These are phyloP conservation scores for Dactylellina parvicollis DNA, from an alignment of 2,329 filamentous ascomycete genomes.

Conservation along the genomic window DNA sequence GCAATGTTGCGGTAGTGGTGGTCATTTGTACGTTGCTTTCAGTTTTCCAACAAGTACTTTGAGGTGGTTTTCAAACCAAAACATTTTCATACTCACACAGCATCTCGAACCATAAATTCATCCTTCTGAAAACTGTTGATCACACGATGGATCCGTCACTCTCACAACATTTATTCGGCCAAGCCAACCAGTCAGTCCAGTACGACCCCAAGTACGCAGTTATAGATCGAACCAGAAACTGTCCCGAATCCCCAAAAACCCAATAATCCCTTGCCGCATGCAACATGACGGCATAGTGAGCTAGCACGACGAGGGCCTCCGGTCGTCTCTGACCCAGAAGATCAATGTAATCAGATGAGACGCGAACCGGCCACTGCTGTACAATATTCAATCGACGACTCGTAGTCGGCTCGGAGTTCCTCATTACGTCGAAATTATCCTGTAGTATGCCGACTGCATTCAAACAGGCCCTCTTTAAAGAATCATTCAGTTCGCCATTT, in stretches of 20 bases:
- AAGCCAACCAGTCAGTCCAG: constrained; percentile 1
- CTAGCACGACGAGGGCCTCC: constrained; percentile 63
- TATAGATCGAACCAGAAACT: constrained; percentile 58
- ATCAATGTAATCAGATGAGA: constrained; percentile 57
- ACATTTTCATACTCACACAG: no score
- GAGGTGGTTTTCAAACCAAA: no score
- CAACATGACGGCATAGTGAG: constrained; percentile 63
- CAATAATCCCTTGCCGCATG: constrained; percentile 60
- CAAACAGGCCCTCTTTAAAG: not conserved
- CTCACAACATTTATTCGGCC: not conserved
- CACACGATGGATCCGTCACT: no score
- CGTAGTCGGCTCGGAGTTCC: not conserved
- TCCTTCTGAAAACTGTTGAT: no score
- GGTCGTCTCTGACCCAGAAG: constrained; percentile 61
- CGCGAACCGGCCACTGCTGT: constrained; percentile 6
- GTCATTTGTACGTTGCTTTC: no score
- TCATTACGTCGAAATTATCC: not conserved
- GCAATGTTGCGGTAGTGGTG: no score
- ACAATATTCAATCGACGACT: not conserved
- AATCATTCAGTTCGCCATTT: not conserved
- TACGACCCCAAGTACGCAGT: constrained; percentile 56
- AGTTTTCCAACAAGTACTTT: no score
- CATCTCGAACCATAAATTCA: no score
- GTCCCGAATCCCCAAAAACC: constrained; percentile 59
- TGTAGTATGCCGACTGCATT: not conserved